phyloP scores from a whole-genome alignment of 495 filamentous ascomycete species.

The Podospora comata region DNA sequence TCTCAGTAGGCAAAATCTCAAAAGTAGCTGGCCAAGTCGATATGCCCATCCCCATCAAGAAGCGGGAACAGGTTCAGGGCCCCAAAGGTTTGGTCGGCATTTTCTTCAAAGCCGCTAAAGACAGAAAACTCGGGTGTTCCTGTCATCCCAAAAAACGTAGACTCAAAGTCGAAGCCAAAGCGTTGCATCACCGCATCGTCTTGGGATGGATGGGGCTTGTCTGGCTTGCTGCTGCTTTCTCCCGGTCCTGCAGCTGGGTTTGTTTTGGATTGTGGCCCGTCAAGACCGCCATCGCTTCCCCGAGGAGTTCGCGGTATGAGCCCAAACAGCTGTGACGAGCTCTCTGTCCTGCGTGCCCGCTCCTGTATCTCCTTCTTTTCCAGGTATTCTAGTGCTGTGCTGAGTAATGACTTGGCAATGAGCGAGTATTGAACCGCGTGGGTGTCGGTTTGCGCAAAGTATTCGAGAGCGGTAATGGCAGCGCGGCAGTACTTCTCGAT shows the following conservation, averaged over 20 bases:
- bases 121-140: constrained; percentile 30
- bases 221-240: background rate
- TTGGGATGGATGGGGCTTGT: constrained; percentile 8
- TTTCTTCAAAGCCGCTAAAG: constrained; percentile 27
- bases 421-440: constrained; percentile 47
- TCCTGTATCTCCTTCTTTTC: constrained; percentile 41
- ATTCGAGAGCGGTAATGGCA: constrained; percentile 42
- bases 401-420: constrained; percentile 44
- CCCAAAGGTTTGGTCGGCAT: constrained; percentile 39
- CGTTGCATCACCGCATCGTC: constrained; percentile 14
- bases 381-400: constrained; percentile 38
- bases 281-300: background rate
- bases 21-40: constrained; percentile 43
- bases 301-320: constrained; percentile 29
- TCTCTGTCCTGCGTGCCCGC: constrained; percentile 38
- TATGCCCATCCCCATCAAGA: constrained; percentile 43
- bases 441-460: constrained; percentile 40
- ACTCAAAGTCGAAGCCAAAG: constrained; percentile 30
- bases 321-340: constrained; percentile 44
- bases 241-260: constrained; percentile 1
- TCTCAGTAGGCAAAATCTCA: constrained; percentile 14
- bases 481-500: constrained; percentile 43
- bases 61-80: constrained; percentile 45
- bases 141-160: constrained; percentile 27
- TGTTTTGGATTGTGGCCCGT: background rate